A percentile compares a stretch with the other conserved stretches of the same genome.
Evolutionary conservation across 192 early-diverging fungal species (phyloP).

Genomic region (Linderina pennispora): DNA sequence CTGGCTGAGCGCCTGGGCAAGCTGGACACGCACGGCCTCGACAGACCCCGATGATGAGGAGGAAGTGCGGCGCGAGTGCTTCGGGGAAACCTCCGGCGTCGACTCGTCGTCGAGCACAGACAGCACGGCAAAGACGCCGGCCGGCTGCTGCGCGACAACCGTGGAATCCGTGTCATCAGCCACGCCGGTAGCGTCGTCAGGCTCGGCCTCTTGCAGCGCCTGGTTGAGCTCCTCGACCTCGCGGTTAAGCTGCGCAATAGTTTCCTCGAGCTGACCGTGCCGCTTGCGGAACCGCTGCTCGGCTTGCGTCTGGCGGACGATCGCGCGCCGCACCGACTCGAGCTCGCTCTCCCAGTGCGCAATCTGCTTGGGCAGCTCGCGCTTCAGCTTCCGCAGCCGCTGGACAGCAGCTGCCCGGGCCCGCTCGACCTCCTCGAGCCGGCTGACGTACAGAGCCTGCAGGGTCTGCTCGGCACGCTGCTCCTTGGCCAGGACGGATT

Average conservation of each 20-base stretch:
- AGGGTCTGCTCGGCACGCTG: background rate
- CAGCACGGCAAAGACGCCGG: background rate
- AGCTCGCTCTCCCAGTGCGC: constrained; percentile 21
- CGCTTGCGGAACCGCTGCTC: constrained; percentile 3
- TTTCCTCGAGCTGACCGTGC: constrained; percentile 6
- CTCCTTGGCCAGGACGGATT: background rate
- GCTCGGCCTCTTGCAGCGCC: background rate
- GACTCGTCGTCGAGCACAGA: background rate
- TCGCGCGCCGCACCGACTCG: constrained; percentile 7
- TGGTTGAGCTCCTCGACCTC: constrained; percentile 1
- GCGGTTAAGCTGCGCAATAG: background rate
- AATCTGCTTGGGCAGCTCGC: constrained; percentile 11
- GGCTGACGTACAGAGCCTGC: background rate
- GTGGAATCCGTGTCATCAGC: background rate
- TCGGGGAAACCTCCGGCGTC: background rate
- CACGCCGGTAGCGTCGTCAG: background rate
- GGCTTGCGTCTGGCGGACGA: constrained; percentile 1
- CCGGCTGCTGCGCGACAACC: background rate
- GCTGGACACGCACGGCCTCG: background rate
- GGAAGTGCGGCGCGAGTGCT: background rate
- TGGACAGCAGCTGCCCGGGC: constrained; percentile 1
- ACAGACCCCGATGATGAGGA: background rate
- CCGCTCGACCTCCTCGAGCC: background rate
- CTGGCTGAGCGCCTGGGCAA: constrained; percentile 3
- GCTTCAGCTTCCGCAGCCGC: constrained; percentile 9